Base-by-base conservation (phyloP, 2,329 filamentous ascomycete genomes). In the Colletotrichum siamense region DNA sequence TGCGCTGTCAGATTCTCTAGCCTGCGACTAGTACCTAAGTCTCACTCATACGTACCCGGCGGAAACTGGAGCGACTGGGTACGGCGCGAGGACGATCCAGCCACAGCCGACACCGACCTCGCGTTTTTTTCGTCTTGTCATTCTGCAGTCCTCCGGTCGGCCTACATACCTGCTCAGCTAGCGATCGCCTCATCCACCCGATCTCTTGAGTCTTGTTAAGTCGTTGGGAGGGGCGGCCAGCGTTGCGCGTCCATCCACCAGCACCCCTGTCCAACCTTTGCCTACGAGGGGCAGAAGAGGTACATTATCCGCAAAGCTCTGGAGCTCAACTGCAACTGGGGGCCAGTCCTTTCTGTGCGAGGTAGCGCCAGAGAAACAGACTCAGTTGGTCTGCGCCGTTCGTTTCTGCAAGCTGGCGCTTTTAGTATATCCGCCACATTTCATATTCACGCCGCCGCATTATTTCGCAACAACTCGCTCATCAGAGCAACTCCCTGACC, bases 161-260 rank as follows among this genome's bases (percentile, higher is more conserved):
- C 52, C 52, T 44, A 18, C 36, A 39, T 5, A 18, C 28, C 15
- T 61, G 26, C 57, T 73, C 73, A 39, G 57, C 63, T 71, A 76
- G 73, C 73, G 73, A 76, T 76, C 64, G 73, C 57, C 73, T 73
- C 73, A 64, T 65, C 69, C 69, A 76, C 64, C 64, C 69, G 70
- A 73, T 76, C 73, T 52, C 34, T 55, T 10, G 49, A 67, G 73
- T 52, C 70, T 49, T 32, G 34, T 30, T 52, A 8, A 52, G n/a
- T 28, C 6, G n/a, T 57, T 68, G 24, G 24, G 30, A 34, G 22
- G 44, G 32, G 73, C 34, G 32, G 44, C 44, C 52, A 65, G 59
- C 65, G 57, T 76, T 76, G 73, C 73, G 73, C 70, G 64, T 73
- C 73, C 44, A 26, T 55, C 24, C 66, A 39, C 49, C 52, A 12